Conservation (phyloP, 2,329 filamentous ascomycete species). For the Drechmeria coniospora region DNA sequence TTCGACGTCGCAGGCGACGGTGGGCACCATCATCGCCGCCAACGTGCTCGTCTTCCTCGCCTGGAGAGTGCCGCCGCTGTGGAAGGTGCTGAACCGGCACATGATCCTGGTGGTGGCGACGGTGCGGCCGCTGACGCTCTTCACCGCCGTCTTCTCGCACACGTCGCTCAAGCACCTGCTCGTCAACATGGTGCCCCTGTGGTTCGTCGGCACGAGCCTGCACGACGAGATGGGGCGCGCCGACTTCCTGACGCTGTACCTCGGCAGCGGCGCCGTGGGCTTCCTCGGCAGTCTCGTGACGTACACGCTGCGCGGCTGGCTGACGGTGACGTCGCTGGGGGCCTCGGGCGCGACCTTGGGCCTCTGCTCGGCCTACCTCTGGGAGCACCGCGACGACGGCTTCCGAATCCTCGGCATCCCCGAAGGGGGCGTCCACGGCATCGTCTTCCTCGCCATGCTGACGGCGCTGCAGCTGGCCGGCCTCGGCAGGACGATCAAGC, state of each 20-base stretch:
- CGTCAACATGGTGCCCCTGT: slow-evolving; percentile 50
- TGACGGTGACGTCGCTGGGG: slow-evolving; percentile 42
- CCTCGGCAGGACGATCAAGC: slow-evolving; percentile 24
- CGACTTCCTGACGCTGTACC: slow-evolving; percentile 52
- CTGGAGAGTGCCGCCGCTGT: slow-evolving; percentile 51
- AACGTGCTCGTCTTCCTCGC: slow-evolving; percentile 41
- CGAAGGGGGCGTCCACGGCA: slow-evolving; percentile 39
- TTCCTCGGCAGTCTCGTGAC: slow-evolving; percentile 41
- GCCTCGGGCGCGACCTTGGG: slow-evolving; percentile 51
- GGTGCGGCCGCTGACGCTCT: slow-evolving; percentile 43
- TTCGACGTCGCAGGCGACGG: slow-evolving; percentile 47
- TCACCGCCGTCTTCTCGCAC: slow-evolving; percentile 58
- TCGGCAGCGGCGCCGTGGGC: slow-evolving; percentile 40
- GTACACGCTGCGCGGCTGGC: slow-evolving; percentile 28
- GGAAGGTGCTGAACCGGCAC: slow-evolving; percentile 51
- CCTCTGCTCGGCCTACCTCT: slow-evolving; percentile 45
- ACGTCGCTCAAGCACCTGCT: slow-evolving; percentile 43
- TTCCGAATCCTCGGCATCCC: slow-evolving; percentile 43
- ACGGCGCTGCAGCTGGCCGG: slow-evolving; percentile 34
- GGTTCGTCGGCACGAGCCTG: slow-evolving; percentile 48
- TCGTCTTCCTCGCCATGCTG: slow-evolving; percentile 36
- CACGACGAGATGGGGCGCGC: slow-evolving; percentile 58
- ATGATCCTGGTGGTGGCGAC: slow-evolving; percentile 50
- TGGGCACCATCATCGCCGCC: slow-evolving; percentile 42
- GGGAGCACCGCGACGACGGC: slow-evolving; percentile 38